phyloP scores from a whole-genome alignment of 768 basidiomycete species.

The Fistulinella prunicolor region DNA sequence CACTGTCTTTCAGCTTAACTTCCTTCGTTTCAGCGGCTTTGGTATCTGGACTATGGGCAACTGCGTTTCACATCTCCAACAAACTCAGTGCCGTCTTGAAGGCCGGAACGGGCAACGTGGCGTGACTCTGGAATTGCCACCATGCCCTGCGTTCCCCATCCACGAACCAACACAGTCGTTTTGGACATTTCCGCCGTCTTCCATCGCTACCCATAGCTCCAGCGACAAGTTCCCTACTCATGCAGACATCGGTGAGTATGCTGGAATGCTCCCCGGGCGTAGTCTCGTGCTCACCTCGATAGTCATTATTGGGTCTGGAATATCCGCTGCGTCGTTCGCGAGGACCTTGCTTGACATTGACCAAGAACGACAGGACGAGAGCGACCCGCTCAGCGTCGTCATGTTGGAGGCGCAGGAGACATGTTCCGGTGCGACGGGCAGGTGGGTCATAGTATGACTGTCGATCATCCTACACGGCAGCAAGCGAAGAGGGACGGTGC shows the following conservation, averaged over 20 bases:
- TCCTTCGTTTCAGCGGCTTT: constrained; percentile 3
- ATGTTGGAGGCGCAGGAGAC: constrained; percentile 62
- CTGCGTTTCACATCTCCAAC: constrained; percentile 16
- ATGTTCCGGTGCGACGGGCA: constrained; percentile 53
- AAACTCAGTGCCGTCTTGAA: background rate
- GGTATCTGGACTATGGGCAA: constrained; percentile 25
- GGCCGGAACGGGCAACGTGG: constrained; percentile 3
- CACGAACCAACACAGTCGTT: constrained; percentile 54
- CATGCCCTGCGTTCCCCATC: constrained; percentile 47
- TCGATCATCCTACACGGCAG: background rate
- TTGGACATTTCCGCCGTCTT: constrained; percentile 57
- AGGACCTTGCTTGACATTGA: constrained; percentile 36
- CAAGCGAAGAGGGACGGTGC: background rate
- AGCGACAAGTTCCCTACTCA: constrained; percentile 38
- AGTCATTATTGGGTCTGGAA: constrained; percentile 55
- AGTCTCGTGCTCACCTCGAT: constrained; percentile 2
- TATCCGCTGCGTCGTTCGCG: constrained; percentile 45
- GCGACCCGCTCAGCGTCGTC: constrained; percentile 36
- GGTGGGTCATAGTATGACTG: constrained; percentile 30
- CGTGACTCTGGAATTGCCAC: background rate
- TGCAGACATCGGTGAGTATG: constrained; percentile 51
- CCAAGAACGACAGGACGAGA: constrained; percentile 18
- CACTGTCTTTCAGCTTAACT: background rate
- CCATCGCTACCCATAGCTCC: constrained; percentile 36
- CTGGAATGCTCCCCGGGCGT: background rate